Base-by-base conservation (phyloP, 1,139 yeast genomes). In the Nematodospora anomalae region DNA sequence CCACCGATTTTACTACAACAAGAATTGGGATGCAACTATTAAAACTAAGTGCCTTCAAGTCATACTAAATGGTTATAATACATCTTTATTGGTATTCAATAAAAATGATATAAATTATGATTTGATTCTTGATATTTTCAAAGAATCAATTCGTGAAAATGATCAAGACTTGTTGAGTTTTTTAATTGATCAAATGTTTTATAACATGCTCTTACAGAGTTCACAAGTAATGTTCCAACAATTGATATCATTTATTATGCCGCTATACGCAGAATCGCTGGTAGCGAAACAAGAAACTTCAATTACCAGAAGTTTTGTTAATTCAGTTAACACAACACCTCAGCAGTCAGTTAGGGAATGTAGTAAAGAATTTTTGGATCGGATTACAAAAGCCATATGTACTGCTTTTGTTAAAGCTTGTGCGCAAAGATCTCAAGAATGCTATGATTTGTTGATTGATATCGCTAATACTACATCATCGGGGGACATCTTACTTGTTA, bases 41-140 rank as follows among this genome's bases (percentile, higher is more conserved):
- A 67, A 79, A 30, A 41, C 66, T 0, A 58, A 60, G 7, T 66
- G 73, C 15, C 55, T 81, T 10, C 56, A 55, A 32, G 60, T 79
- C 4, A 55, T 83, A 13, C 60, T 63, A 10, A 68, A 72, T 6
- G 66, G 74, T 0, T 68, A 64, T 36, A 61, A 60, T 24, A 52
- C 65, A 1, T 71, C 80, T 6, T 45, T 48, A 28, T 53, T 55
- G 2, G 44, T 49, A 34, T 63, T 57, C 45, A 58, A 54, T 37
- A 49, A 50, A 40, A 36, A 47, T 43, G 54, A 45, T 35, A 40
- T 55, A 30, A 58, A 44, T 35, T 52, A 49, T 36, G 71, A 66
- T 8, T 41, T 65, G n/a, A 35, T 67, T 3, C 41, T 57, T 13
- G 65, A 63, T 6, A 49, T 65, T 2, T 47, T 68, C 11, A 51